phyloP scores from a whole-genome alignment of 257 asterid genomes.

The Handroanthus guayacan region DNA sequence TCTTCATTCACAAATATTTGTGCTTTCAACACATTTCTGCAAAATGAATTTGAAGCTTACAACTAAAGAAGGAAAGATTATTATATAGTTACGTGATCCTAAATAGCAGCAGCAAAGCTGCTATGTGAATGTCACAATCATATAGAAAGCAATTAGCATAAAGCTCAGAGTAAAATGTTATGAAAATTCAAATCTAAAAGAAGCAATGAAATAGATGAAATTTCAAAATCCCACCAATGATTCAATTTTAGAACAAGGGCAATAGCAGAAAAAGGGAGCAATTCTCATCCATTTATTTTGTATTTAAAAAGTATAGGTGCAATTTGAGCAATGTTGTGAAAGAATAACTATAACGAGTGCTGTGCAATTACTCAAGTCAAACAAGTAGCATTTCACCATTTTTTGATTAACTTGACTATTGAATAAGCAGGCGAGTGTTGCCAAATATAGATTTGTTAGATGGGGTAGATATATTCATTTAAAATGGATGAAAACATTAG shows the following conservation, averaged over 20 bases:
- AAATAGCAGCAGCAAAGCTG: background rate
- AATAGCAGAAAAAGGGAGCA: background rate
- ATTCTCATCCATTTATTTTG: background rate
- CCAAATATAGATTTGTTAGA: conserved; percentile 4
- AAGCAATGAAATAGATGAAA: conserved; percentile 10
- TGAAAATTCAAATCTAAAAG: background rate
- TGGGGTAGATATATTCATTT: conserved; percentile 13
- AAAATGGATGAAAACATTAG: background rate
- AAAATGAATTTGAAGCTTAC: background rate
- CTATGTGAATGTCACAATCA: background rate
- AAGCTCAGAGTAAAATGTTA: conserved; percentile 2
- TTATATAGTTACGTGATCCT: background rate
- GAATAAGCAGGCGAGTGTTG: background rate
- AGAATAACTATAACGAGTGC: background rate
- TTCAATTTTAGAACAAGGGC: conserved; percentile 4
- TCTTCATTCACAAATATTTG: background rate
- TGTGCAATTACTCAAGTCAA: conserved; percentile 3
- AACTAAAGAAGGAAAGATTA: background rate
- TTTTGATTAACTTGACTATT: background rate
- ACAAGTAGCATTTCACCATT: conserved; percentile 1
- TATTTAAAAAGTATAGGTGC: background rate
- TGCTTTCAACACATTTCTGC: background rate
- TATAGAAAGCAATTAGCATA: background rate
- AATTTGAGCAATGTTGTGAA: background rate
- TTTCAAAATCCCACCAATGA: background rate